Base-by-base conservation (phyloP, 148 eudicot species). In the Heliamphora exappendiculata region DNA sequence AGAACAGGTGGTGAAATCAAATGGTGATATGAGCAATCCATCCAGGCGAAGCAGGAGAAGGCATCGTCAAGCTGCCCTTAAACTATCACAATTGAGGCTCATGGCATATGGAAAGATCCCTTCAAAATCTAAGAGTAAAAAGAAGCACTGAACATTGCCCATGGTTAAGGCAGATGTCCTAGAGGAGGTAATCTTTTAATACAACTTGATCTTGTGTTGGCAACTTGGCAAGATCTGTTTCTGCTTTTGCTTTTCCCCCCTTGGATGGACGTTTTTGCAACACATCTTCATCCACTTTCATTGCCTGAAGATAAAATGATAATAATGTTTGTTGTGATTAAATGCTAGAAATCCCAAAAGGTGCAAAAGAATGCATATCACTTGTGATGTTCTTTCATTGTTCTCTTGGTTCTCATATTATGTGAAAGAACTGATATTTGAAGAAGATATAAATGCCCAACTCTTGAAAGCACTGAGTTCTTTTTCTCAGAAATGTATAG, bases 11-110 rank as follows among this genome's bases (percentile, higher is more conserved):
- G 83, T 79, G 68, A 82, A 81, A 36, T 73, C 76, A 33, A 80
- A 80, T 74, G 84, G 65, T 37, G 89, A 85, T 78, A 70, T 44
- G 28, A 75, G 75, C 45, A 73, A 73, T 59, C 71, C 76, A 76
- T 91, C 97, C 14, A 84, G 89, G 70, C 51, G 67, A 49, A 82
- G 81, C 16, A 87, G 78, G 87, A 90, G 94, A 79, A 89, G 84
- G 72, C 82, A 58, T n/a, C 79, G 78, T 1, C 76, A 77, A 78
- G 83, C 85, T 53, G 88, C 84, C 37, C 65, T 84, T 26, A 86
- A 84, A 75, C 54, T 86, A 74, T 75, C 94, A 0, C 57, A 54
- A 1, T 45, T 77, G 0, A 87, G 98, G 83, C 88, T 75, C 19
- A 9, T 60, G 81, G 94, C 97, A 17, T 93, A 93, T 78, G 90